Base-by-base conservation (phyloP, 176 grass and related monocot genomes). In the Saccharum officinarum region DNA sequence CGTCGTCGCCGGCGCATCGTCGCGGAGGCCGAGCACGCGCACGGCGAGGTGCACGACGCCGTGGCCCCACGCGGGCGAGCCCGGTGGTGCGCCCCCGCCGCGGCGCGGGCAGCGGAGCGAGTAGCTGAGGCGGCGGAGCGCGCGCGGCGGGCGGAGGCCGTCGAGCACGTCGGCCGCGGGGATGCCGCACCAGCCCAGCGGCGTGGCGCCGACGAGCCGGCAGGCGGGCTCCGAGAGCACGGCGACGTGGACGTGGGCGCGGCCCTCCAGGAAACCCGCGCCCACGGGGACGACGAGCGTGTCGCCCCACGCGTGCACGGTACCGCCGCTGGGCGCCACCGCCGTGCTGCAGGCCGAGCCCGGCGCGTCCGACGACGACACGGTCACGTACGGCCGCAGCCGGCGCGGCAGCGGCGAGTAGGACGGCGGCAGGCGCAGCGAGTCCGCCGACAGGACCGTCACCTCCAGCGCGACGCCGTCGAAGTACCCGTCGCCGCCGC, bases 51-150 rank as follows among this genome's bases (percentile, higher is more conserved):
- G 93, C 41, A 98, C 77, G 76, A 95, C 88, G 57, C 89, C 91
- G 76, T 64, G 87, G 3, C 77, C 65, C 44, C 79, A 33, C 0
- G 16, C 20, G 14, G 47, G 12, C 26, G 65, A 17, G 23, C n/a
- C 17, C 6, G 50, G 3, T 2, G 50, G 18, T 20, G 54, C 54
- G 54, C 20, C 57, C 8, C 15, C 76, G 4, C 54, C 86, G 67
- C 84, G 71, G 2, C 33, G 83, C 0, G 87, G 87, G 82, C 83
- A 88, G 9, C 91, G 85, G 1, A 98, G 92, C 8, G 93, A 69
- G 66, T 98, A 98, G 90, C 96, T 98, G 78, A 98, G 90, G 20
- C 93, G 90, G 9, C 96, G 89, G n/a, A 73, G 93, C 49, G 73
- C 86, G 23, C 81, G 45, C 8, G 97, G 81, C 18, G 91, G 90